Base-by-base conservation (phyloP, 345 rosid species). In the Citrus hindsii region DNA sequence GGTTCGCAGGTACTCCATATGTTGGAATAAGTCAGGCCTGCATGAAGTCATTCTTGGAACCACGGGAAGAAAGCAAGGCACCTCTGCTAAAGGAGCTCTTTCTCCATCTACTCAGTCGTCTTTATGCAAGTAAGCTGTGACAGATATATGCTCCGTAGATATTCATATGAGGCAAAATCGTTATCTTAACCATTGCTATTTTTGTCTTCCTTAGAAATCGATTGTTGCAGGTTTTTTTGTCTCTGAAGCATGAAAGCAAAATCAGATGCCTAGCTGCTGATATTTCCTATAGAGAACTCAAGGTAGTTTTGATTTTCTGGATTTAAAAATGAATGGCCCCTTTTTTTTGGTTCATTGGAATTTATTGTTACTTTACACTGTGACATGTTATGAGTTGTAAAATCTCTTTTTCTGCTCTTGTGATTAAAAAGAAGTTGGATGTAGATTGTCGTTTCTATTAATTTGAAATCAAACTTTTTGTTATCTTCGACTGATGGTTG, bases 41-140 rank as follows among this genome's bases (percentile, higher is more conserved):
- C 97, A 90, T 82, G 98, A 95, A 86, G 99, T 92, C 32, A 74
- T 92, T 82, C 97, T 94, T 71, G 98, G 98, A 79, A 96, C 98
- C 65, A 91, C 91, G 0, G 98, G 99, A 60, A 90, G 97, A 84
- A 94, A 94, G 86, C 99, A 94, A 83, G 99, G 99, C 35, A 89
- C 98, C 59, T 93, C 98, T 71, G 86, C 94, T 59, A 95, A 89
- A 89, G 93, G 94, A 76, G 93, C 97, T 48, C 80, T 88, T 75
- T 89, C 86, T 78, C 97, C 90, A 76, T 88, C 98, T 63, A 91
- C 97, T 2, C 87, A 87, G 77, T 91, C 98, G 83, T 90, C 83
- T 76, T 77, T 95, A 79, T 92, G 98, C 97, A 95, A 95, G 99
- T 93, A 89, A 85, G 92, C 28, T 38, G 51, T 78, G 35, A 64